These are phyloP conservation scores for Backusella psychrophila DNA, from an alignment of 192 early-diverging fungal species.

Conservation along the genomic window DNA sequence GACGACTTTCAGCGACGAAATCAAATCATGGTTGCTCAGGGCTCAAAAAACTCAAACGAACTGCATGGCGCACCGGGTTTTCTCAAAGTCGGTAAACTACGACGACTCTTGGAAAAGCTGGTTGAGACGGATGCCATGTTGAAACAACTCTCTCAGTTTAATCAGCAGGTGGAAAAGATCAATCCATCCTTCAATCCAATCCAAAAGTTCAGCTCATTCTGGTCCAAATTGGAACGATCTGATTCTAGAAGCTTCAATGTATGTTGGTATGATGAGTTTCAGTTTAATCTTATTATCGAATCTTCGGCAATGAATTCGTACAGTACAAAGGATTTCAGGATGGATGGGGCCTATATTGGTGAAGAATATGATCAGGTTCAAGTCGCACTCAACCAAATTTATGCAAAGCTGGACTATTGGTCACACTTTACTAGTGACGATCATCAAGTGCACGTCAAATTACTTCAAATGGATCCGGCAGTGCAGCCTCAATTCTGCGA, in stretches of 20 bases:
- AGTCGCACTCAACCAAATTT: background rate
- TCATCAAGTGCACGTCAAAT: conserved; percentile 23
- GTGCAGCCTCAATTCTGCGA: conserved; percentile 25
- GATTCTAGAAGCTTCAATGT: conserved; percentile 28
- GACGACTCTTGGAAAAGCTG: conserved; percentile 43
- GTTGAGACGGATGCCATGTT: conserved; percentile 49
- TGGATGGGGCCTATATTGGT: background rate
- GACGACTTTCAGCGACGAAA: conserved; percentile 37
- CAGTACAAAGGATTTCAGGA: background rate
- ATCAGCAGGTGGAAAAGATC: background rate
- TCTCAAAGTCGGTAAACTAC: conserved; percentile 48
- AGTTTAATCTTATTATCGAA: conserved; percentile 43
- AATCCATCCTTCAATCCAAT: background rate
- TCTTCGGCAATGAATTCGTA: background rate
- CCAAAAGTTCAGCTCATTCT: conserved; percentile 27
- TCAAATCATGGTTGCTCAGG: conserved; percentile 42
- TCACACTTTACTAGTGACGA: conserved; percentile 23
- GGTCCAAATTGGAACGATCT: conserved; percentile 22
- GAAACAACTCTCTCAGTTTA: conserved; percentile 22
- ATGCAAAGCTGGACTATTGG: conserved; percentile 10
- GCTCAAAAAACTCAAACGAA: conserved; percentile 11
- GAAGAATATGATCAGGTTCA: conserved; percentile 9
- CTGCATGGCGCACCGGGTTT: conserved; percentile 38
- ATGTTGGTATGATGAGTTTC: conserved; percentile 48
- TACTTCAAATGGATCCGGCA: conserved; percentile 5